Evolutionary conservation across 164 flowering plant species (phyloP).

Genomic region (Vitis amurensis): DNA sequence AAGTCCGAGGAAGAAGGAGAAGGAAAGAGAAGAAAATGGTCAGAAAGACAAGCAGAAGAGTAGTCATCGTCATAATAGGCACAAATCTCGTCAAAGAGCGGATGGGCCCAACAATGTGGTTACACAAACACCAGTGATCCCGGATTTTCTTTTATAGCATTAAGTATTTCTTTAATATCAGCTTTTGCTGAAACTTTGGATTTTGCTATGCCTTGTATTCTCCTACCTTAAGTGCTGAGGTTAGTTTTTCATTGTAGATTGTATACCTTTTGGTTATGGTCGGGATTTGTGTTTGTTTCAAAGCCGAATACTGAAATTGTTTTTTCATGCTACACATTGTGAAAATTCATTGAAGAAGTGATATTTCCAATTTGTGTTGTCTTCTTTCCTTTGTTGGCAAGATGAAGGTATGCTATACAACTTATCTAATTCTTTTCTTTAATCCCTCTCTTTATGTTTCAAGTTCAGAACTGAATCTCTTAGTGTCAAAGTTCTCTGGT

Average conservation of each 20-base stretch:
- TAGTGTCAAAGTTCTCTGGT: too few relatives aligned
- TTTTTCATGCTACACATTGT: background rate
- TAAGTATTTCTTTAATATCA: background rate
- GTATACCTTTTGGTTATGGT: background rate
- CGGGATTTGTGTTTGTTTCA: background rate
- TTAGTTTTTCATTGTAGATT: constrained; percentile 19
- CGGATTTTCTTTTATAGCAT: constrained; percentile 79
- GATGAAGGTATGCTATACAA: background rate
- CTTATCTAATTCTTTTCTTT: too few relatives aligned
- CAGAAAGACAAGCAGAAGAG: constrained; percentile 47
- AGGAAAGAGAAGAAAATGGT: constrained; percentile 34
- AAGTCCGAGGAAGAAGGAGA: constrained; percentile 35
- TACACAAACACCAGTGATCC: constrained; percentile 60
- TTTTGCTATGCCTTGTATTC: constrained; percentile 3
- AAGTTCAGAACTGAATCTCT: too few relatives aligned
- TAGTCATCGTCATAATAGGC: constrained; percentile 50
- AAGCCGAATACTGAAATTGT: background rate
- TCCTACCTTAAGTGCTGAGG: constrained; percentile 6
- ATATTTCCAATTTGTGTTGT: background rate
- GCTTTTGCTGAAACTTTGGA: background rate
- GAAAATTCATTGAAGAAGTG: constrained; percentile 6
- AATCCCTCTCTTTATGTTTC: too few relatives aligned
- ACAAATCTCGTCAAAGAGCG: constrained; percentile 53
- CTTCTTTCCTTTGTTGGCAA: background rate
- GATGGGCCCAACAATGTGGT: constrained; percentile 37